Conservation (phyloP, 768 basidiomycete species). For the Collybia sordida region DNA sequence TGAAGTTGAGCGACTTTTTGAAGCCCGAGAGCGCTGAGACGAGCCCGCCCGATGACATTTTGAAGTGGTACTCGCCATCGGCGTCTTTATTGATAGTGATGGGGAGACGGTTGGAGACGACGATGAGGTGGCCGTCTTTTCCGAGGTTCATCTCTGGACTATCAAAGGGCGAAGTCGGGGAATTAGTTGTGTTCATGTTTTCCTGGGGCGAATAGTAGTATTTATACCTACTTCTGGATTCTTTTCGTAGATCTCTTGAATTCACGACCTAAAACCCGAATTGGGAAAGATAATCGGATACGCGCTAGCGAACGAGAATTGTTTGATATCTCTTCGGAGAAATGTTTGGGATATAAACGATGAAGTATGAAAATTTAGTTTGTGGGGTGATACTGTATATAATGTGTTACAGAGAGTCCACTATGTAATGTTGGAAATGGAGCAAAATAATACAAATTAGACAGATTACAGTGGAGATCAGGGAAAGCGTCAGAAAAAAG, state of each 20-base stretch:
- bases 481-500: constrained; percentile 1
- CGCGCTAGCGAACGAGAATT: constrained; percentile 25
- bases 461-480: constrained; percentile 5
- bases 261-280: constrained; percentile 25
- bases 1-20: constrained; percentile 98
- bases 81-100: constrained; percentile 95
- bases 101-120: constrained; percentile 94
- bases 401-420: no score
- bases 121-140: constrained; percentile 76
- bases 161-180: constrained; percentile 24
- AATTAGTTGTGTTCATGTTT: constrained; percentile 2
- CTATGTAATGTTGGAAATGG: no score
- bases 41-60: constrained; percentile 98
- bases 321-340: constrained; percentile 19
- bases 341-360: neutral
- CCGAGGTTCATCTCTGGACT: constrained; percentile 43
- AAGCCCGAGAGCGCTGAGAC: constrained; percentile 96
- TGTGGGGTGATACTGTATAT: no score
- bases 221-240: constrained; percentile 9
- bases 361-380: no score
- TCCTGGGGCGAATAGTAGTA: neutral
- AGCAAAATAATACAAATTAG: constrained; percentile 1
- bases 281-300: constrained; percentile 33
- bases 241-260: constrained; percentile 16
- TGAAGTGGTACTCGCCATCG: constrained; percentile 92